Base-by-base conservation (phyloP, 1,284 basidiomycete species). In the Leccinum colubrinum region DNA sequence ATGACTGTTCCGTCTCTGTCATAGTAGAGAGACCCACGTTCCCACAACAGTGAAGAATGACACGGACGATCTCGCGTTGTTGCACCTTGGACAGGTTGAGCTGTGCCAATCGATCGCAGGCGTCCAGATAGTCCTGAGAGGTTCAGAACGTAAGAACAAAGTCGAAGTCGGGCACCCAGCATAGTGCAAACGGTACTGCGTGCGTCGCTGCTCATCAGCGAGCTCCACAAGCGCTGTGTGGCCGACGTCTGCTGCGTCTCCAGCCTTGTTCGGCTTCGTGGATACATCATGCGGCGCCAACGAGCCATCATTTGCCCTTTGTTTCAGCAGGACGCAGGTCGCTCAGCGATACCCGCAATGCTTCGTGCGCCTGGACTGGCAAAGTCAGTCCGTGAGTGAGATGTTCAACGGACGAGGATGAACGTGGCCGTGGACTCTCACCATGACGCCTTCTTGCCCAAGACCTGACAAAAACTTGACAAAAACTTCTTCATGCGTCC, bases 241-340 rank as follows among this genome's bases (percentile, higher is more conserved):
- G 80, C 76, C 66, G 62, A 73, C 53, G 69, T 17, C 41, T 43
- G n/a, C 8, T 11, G 41, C n/a, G 8, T 17, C 66, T 63, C 59
- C 22, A 30, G 27, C 7, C 27, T 30, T 30, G 27, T 30, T 30
- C 27, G 62, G 67, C 64, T 64, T 61, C 61, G 67, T 67, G 62
- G 74, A 62, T 25, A 71, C 59, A 48, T 78, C 97, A 99, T 1
- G 93, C 97, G 0, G 97, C 94, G 27, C 97, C 97, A 37, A 98
- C 93, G 2, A 98, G 82, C 97, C 97, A 99, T 97, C 97, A 99
- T 78, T 97, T 97, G 3, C 97, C 97, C 71, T 89, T 93, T 33
- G 84, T 91, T 60, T 93, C 88, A 0, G 95, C 91, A 1, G 88
- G 86, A 62, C 87, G 89, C 9, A 99, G 82, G 74, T 99, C 97